Evolutionary conservation across 306 rosid genomes (phyloP).

Genomic region (Gastrolobium bilobum): DNA sequence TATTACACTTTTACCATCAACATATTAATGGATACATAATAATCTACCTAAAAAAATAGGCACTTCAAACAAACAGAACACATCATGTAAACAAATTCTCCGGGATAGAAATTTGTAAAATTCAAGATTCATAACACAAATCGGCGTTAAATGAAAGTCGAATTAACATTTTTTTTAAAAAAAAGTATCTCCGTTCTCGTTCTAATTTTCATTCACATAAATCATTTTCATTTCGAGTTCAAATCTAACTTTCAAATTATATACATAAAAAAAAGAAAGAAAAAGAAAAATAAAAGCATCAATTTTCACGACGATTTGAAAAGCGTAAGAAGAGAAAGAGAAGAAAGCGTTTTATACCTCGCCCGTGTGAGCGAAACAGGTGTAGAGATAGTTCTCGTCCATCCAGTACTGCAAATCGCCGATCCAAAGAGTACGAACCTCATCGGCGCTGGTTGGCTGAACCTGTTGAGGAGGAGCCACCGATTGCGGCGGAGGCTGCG

Average conservation of each 20-base stretch:
- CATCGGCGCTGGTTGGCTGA: constrained; percentile 70
- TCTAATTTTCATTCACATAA: neutral
- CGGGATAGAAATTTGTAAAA: neutral
- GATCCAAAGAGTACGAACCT: constrained; percentile 97
- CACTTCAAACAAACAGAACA: neutral
- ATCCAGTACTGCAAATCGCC: constrained; percentile 98
- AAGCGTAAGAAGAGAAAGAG: neutral
- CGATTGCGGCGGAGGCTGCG: constrained; percentile 56
- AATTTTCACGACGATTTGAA: neutral
- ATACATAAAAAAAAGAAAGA: neutral
- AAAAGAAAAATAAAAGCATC: neutral
- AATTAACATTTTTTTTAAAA: neutral
- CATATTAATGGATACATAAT: neutral
- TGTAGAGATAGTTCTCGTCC: constrained; percentile 81
- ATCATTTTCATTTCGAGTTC: neutral
- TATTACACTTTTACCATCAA: neutral
- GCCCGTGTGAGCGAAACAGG: constrained; percentile 79
- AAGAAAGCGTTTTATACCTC: constrained; percentile 60
- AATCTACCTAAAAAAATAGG: neutral
- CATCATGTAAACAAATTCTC: neutral
- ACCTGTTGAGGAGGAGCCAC: constrained; percentile 49
- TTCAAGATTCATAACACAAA: constrained; percentile 21
- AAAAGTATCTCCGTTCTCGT: neutral
- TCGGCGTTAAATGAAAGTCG: neutral
- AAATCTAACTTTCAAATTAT: neutral